Conservation (phyloP, 2,329 filamentous ascomycete genomes). For the Aspergillus sojae region DNA sequence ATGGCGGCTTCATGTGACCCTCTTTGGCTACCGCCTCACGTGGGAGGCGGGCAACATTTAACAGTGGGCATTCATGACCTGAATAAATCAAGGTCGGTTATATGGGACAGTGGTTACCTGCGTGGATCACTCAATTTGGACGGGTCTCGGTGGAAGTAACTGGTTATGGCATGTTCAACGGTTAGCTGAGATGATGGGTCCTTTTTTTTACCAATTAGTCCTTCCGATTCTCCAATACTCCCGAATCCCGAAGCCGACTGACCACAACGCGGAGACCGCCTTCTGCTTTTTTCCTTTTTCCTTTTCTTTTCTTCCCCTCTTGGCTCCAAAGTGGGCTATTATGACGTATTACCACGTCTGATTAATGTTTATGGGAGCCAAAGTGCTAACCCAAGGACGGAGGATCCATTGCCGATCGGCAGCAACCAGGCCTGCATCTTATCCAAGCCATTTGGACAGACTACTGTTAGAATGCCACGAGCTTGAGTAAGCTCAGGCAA, state of each 20-base stretch:
- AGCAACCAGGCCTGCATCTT: neutral
- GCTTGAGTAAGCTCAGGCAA: neutral
- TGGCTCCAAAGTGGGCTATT: neutral
- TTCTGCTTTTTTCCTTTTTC: neutral
- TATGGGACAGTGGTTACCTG: neutral
- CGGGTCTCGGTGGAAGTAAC: neutral
- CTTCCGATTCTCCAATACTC: neutral
- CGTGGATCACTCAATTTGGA: neutral
- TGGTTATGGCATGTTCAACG: neutral
- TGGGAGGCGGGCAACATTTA: neutral
- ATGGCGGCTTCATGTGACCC: conserved; percentile 9
- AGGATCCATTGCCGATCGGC: neutral
- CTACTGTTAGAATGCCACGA: neutral
- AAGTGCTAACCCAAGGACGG: neutral
- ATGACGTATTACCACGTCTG: neutral
- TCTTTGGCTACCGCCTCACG: neutral
- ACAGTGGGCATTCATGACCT: neutral
- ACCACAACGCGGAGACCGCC: neutral
- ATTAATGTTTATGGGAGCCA: neutral
- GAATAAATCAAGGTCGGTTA: too few relatives aligned
- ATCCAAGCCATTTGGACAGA: neutral
- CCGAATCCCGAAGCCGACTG: neutral
- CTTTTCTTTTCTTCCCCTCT: neutral
- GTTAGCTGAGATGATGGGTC: neutral
- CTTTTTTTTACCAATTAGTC: neutral